Base-by-base conservation (phyloP, 2,329 filamentous ascomycete species). In the Rugonectria rugulosa region DNA sequence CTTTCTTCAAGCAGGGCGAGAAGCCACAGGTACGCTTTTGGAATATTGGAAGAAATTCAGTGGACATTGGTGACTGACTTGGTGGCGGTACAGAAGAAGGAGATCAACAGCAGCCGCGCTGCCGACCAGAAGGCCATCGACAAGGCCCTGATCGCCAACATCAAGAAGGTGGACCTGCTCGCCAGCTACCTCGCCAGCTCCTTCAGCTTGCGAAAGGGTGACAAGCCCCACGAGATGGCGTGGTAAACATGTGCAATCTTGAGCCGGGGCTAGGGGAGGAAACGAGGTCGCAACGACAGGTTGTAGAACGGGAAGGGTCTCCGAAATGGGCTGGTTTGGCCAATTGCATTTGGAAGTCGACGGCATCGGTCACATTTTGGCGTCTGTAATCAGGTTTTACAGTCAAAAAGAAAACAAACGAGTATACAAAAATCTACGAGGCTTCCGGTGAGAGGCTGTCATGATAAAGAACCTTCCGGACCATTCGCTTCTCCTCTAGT, bases 201-300 rank as follows among this genome's bases (percentile, higher is more conserved):
- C 78, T 99, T 99, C 91, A 96, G 91, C 88, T 89, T 99, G 81
- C 91, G 94, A 84, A 97, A 93, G 86, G 95, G 95, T 76, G 94
- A 99, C 87, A 93, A 94, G 89, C 95, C 95, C 82, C 95, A 99
- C 85, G 91, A 96, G 88, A 98, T 99, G 95, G 91, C 91, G 83
- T 99, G 94, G 88, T 99, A 97, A 82, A 87, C 63, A 61, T 63
- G 67, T 65, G 62, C 67, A 69, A 70, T 63, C 59, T 62, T 68
- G 57, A 56, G 60, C 61, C 62, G 63, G 66, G 62, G 63, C 63
- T 63, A 60, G 60, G 61, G 62, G 61, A 65, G n/a, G 59, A 63
- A 67, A 60, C 58, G 58, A 66, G 67, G 60, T 68, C 66, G 65
- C 67, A 72, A 70, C 59, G 56, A 71, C 64, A 66, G 72, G 76